Conservation (phyloP, 345 rosid species). For the Clarkia xantiana region DNA sequence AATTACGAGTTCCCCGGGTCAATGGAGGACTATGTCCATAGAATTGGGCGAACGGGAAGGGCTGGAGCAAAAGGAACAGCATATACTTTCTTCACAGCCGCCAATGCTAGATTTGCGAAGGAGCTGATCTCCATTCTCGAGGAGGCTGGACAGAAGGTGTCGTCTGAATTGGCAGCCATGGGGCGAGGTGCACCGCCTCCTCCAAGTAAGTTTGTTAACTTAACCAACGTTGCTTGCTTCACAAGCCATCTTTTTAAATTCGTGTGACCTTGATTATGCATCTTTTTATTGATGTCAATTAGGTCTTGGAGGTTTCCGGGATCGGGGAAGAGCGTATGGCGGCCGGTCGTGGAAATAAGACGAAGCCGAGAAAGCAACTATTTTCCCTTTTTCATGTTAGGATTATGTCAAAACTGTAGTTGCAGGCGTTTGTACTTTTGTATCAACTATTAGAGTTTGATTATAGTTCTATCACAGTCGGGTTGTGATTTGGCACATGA, state of each 20-base stretch:
- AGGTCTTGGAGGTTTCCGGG: constrained; percentile 31
- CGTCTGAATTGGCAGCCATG: constrained; percentile 82
- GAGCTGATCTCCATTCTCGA: constrained; percentile 74
- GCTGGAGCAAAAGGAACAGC: constrained; percentile 99
- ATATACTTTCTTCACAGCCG: constrained; percentile 88
- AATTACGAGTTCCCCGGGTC: constrained; percentile 99
- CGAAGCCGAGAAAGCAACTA: too few relatives aligned
- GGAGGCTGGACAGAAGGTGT: constrained; percentile 98
- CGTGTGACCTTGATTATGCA: too few relatives aligned
- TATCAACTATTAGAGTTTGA: too few relatives aligned
- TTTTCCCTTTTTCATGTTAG: too few relatives aligned
- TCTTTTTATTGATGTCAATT: not conserved
- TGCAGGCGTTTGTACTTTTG: too few relatives aligned
- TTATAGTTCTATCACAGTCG: too few relatives aligned
- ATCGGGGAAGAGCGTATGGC: constrained; percentile 36
- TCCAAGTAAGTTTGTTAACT: constrained; percentile 38
- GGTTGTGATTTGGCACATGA: too few relatives aligned
- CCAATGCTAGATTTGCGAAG: constrained; percentile 92
- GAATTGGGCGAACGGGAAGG: constrained; percentile 96
- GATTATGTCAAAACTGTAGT: too few relatives aligned
- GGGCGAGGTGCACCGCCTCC: constrained; percentile 92
- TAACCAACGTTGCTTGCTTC: constrained; percentile 1
- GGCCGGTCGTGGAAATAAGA: constrained; percentile 26
- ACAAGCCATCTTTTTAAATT: not conserved
- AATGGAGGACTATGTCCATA: constrained; percentile 94